These are phyloP conservation scores for Echinochloa phyllopogon DNA, from an alignment of 176 grass and related monocot species.

Conservation along the genomic window DNA sequence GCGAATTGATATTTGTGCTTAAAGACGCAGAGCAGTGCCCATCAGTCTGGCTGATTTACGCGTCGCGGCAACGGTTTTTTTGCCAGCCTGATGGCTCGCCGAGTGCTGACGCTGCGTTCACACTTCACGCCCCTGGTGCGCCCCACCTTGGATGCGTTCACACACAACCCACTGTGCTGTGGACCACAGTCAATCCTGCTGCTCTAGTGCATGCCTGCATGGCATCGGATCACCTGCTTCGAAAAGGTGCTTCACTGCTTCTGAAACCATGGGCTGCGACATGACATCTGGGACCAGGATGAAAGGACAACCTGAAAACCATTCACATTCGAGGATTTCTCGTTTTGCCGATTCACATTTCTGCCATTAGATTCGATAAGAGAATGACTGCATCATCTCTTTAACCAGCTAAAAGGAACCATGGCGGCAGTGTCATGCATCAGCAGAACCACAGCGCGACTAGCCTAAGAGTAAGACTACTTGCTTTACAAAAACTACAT, in stretches of 20 bases:
- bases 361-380: not conserved
- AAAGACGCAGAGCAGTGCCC: not conserved
- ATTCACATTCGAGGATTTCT: not conserved
- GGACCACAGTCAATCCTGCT: not conserved
- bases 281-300: not conserved
- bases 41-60: not conserved
- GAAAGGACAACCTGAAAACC: not conserved
- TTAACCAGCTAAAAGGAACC: not conserved
- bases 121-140: not conserved
- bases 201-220: not conserved
- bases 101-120: constrained; percentile 5
- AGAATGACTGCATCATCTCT: not conserved
- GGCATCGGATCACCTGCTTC: not conserved
- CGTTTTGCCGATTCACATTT: not conserved
- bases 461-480: not conserved
- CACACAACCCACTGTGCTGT: not conserved
- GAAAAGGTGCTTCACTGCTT: too few relatives aligned
- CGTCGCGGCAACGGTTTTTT: not conserved
- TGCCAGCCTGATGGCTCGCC: not conserved
- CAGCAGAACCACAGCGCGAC: not conserved
- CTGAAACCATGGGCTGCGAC: not conserved
- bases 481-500: not conserved
- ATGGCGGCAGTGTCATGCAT: not conserved
- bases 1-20: not conserved
- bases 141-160: not conserved